Evolutionary conservation across 2,329 filamentous ascomycete species (phyloP), one percentile per base, ranked within the genome.

Genomic region (Xylariaceae sp.): DNA sequence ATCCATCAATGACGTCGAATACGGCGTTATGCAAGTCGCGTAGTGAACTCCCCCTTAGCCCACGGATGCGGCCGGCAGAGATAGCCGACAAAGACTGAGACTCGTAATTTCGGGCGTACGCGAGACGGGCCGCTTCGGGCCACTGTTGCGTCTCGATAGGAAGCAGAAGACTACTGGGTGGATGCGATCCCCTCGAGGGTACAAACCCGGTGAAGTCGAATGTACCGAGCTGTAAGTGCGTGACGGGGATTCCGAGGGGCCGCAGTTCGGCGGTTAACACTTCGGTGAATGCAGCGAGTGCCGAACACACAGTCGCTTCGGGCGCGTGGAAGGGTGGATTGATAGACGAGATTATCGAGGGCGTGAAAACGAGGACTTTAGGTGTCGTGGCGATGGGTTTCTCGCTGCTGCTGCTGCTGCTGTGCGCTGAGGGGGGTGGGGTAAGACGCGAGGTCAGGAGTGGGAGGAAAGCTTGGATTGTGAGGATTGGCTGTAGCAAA

Each of bases 181-280:
- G 71, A 39, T 71, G 64, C 39, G 52, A 35, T 41, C 58, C 70
- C 37, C 49, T 46, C 13, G 68, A 70, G 64, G 80, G 81, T 2
- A 80, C 80, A 72, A 87, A 85, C 58, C 86, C 80, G 6, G 85
- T 84, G 64, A 93, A 86, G 72, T 97, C 93, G 69, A 99, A 91
- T 18, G 91, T 92, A 53, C 94, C 94, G 1, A 97, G 85, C 72
- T 93, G 91, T 70, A 99, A 81, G 68, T 97, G 91, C 1, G 89
- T 88, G 16, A 97, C 89, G 32, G 88, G 83, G 47, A 97, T 88
- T 46, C 81, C 82, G 29, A 94, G 79, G 3, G 90, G 85, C 3
- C 82, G 80, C 33, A 97, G 81, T 76, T 97, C 94, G 49, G 86
- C 85, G 11, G 88, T 82, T 9, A 97, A 80, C 0, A 91, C 89